phyloP scores from a whole-genome alignment of 2,329 filamentous ascomycete species.

The Diaporthe vaccinii region DNA sequence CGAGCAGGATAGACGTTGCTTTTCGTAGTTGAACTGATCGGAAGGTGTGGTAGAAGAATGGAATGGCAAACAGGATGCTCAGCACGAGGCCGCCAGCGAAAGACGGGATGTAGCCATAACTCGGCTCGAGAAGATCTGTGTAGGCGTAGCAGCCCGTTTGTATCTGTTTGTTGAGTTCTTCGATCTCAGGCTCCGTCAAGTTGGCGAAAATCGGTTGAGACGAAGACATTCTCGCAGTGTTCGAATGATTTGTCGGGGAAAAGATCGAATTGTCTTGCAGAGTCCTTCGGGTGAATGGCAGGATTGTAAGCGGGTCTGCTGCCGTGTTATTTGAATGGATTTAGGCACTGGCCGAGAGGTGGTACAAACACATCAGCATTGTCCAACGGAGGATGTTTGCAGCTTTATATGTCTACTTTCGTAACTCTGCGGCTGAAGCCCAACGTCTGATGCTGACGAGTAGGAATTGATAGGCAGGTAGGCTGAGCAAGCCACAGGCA shows the following conservation, averaged over 20 bases:
- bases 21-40: slow-evolving; percentile 42
- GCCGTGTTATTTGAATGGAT: neutral
- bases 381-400: neutral
- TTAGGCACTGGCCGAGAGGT: neutral
- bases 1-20: slow-evolving; percentile 45
- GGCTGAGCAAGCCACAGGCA: slow-evolving; percentile 28
- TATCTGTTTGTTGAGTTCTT: slow-evolving; percentile 8
- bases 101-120: slow-evolving; percentile 47
- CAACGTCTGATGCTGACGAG: neutral
- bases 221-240: slow-evolving; percentile 1
- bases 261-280: neutral
- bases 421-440: neutral
- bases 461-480: neutral
- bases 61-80: slow-evolving; percentile 45
- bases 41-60: slow-evolving; percentile 44
- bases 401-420: slow-evolving; percentile 12
- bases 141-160: slow-evolving; percentile 26
- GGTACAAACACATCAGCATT: neutral
- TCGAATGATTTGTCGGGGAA: neutral
- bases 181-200: slow-evolving; percentile 2
- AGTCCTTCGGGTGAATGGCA: neutral
- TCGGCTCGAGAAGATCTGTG: slow-evolving; percentile 6
- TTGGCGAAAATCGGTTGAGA: neutral
- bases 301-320: neutral
- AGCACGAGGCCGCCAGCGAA: slow-evolving; percentile 46